phyloP scores from a whole-genome alignment of 2,329 filamentous ascomycete species.

The Pseudogymnoascus sp. region DNA sequence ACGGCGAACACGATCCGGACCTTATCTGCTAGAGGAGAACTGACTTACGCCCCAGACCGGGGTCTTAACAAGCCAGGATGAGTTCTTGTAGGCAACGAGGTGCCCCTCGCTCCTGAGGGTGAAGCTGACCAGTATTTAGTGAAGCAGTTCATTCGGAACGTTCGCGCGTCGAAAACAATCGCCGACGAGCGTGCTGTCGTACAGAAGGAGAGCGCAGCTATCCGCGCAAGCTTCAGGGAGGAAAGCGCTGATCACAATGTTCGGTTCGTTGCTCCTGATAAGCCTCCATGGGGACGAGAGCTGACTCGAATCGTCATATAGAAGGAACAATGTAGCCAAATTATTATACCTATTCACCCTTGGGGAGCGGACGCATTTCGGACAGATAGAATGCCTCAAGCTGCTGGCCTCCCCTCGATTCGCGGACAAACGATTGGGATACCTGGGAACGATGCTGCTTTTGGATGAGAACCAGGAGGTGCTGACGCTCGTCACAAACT shows the following conservation, averaged over 20 bases:
- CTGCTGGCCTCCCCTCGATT: slow-evolving; percentile 93
- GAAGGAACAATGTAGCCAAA: slow-evolving; percentile 98
- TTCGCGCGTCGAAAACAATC: slow-evolving; percentile 96
- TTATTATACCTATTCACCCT: slow-evolving; percentile 96
- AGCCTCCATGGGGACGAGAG: background rate
- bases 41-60: slow-evolving; percentile 8
- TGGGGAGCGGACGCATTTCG: slow-evolving; percentile 95
- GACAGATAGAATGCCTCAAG: slow-evolving; percentile 98
- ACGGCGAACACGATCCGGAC: slow-evolving; percentile 3
- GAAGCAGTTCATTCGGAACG: slow-evolving; percentile 99
- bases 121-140: slow-evolving; percentile 47
- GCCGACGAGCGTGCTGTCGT: slow-evolving; percentile 97
- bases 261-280: slow-evolving; percentile 51
- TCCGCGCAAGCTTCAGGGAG: slow-evolving; percentile 94
- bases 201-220: slow-evolving; percentile 97
- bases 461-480: slow-evolving; percentile 99
- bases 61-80: slow-evolving; percentile 22
- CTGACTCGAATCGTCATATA: slow-evolving; percentile 33
- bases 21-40: slow-evolving; percentile 8
- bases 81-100: slow-evolving; percentile 27
- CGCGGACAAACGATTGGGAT: slow-evolving; percentile 92
- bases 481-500: slow-evolving; percentile 93
- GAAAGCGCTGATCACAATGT: slow-evolving; percentile 89
- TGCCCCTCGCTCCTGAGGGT: slow-evolving; percentile 14
- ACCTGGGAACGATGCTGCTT: slow-evolving; percentile 90